Conservation (phyloP, 495 filamentous ascomycete species). For the Xylaria cubensis region DNA sequence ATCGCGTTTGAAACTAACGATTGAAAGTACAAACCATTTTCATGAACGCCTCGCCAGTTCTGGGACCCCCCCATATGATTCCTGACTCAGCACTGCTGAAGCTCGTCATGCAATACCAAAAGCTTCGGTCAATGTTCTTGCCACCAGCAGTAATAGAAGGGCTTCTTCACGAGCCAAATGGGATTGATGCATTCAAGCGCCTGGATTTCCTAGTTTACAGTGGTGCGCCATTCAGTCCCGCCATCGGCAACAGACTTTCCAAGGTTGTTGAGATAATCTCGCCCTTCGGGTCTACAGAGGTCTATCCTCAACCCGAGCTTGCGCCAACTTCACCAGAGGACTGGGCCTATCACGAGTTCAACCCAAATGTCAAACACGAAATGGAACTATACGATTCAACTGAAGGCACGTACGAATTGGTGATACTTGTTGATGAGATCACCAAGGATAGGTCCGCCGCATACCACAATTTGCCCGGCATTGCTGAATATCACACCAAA, state of each 20-base stretch:
- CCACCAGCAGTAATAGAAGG: slow-evolving; percentile 38
- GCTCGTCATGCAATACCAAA: slow-evolving; percentile 27
- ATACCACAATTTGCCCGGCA: slow-evolving; percentile 13
- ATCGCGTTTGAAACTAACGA: background rate
- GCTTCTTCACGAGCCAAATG: slow-evolving; percentile 22
- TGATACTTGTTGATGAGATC: background rate
- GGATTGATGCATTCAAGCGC: slow-evolving; percentile 23
- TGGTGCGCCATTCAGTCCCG: slow-evolving; percentile 29
- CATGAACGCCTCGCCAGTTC: slow-evolving; percentile 33
- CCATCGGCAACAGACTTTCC: slow-evolving; percentile 26
- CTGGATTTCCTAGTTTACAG: slow-evolving; percentile 39
- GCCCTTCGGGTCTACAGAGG: slow-evolving; percentile 31
- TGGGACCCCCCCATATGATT: slow-evolving; percentile 33
- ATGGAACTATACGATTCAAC: slow-evolving; percentile 34
- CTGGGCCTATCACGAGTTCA: slow-evolving; percentile 37
- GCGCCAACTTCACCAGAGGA: slow-evolving; percentile 20
- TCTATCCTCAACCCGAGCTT: slow-evolving; percentile 8
- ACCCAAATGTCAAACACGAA: slow-evolving; percentile 28
- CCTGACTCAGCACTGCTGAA: slow-evolving; percentile 30
- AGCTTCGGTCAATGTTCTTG: slow-evolving; percentile 31
- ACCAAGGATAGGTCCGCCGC: background rate
- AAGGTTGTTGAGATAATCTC: slow-evolving; percentile 24
- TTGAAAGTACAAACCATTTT: slow-evolving; percentile 24
- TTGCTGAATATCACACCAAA: background rate
- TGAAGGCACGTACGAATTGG: slow-evolving; percentile 25